Percentiles rank a stretch among this genome's conserved stretches.
Evolutionary conservation across 805 yeast genomes (phyloP).

Genomic region (Kluyveromyces starmeri): DNA sequence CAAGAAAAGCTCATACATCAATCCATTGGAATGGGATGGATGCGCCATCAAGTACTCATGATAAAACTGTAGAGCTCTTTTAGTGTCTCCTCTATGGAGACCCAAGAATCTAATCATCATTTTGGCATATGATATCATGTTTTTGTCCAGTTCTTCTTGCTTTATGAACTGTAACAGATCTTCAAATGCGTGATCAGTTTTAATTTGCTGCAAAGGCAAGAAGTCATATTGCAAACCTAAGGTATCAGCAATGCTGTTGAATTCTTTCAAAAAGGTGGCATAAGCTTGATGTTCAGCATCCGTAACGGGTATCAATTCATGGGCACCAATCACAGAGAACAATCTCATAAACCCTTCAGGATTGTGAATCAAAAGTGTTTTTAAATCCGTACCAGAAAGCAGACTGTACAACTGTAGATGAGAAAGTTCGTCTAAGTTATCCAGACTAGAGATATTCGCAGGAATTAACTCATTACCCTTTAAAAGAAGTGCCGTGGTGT

Average conservation of each 20-base stretch:
- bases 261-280: not conserved
- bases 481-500: constrained; percentile 7
- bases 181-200: constrained; percentile 7
- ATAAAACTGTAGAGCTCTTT: constrained; percentile 30
- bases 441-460: not conserved
- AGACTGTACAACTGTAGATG: constrained; percentile 12
- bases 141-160: constrained; percentile 27
- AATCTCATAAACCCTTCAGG: constrained; percentile 9
- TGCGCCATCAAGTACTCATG: constrained; percentile 34
- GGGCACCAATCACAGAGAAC: constrained; percentile 13
- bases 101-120: constrained; percentile 17
- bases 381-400: constrained; percentile 9
- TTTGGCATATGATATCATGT: constrained; percentile 19
- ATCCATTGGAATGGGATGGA: constrained; percentile 32
- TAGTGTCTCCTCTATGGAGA: constrained; percentile 13
- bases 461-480: not conserved
- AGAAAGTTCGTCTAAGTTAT: constrained; percentile 10
- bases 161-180: constrained; percentile 23
- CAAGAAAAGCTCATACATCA: constrained; percentile 35
- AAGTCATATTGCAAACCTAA: constrained; percentile 4
- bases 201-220: constrained; percentile 1
- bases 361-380: constrained; percentile 8
- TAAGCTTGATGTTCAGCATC: constrained; percentile 13
- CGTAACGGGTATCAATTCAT: constrained; percentile 6
- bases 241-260: constrained; percentile 3